phyloP scores from a whole-genome alignment of 2,329 filamentous ascomycete genomes.

The Neonectria sp. region DNA sequence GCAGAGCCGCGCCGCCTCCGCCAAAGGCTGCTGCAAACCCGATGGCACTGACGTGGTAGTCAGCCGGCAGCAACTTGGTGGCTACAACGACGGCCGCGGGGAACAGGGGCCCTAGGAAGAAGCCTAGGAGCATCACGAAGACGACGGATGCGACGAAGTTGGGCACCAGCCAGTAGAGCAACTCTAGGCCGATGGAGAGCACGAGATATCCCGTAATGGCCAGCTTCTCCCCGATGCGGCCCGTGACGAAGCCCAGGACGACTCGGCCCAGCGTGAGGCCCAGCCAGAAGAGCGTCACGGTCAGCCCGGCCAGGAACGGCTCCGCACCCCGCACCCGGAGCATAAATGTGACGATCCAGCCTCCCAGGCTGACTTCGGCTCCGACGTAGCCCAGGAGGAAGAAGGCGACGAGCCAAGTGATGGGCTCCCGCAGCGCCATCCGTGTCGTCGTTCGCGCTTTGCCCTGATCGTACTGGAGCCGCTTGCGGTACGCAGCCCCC shows the following conservation, averaged over 20 bases:
- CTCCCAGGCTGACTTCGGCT: conserved; percentile 79
- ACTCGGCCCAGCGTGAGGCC: conserved; percentile 84
- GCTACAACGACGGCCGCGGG: conserved; percentile 81
- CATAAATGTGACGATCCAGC: conserved; percentile 92
- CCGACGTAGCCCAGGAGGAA: conserved; percentile 88
- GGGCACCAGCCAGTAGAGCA: conserved; percentile 87
- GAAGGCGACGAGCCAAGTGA: conserved; percentile 80
- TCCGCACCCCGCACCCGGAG: conserved; percentile 79
- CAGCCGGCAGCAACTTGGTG: conserved; percentile 80
- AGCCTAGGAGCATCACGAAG: conserved; percentile 80
- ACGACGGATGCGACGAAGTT: conserved; percentile 81
- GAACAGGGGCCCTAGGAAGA: conserved; percentile 86
- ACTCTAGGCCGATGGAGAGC: conserved; percentile 73
- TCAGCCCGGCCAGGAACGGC: conserved; percentile 81
- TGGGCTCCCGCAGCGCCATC: conserved; percentile 61
- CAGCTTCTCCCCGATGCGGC: conserved; percentile 79
- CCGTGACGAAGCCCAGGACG: conserved; percentile 82
- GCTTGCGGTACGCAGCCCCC: conserved; percentile 65
- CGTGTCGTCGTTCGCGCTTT: conserved; percentile 62
- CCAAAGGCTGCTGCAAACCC: conserved; percentile 87
- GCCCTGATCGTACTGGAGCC: conserved; percentile 44
- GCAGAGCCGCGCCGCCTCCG: conserved; percentile 77
- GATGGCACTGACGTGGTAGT: conserved; percentile 84
- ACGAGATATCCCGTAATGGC: conserved; percentile 76
- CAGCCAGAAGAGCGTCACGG: conserved; percentile 87